A percentile compares a stretch with the other conserved stretches of the same genome.
phyloP scores from a whole-genome alignment of 768 basidiomycete species.

The Pleurotus giganteus region DNA sequence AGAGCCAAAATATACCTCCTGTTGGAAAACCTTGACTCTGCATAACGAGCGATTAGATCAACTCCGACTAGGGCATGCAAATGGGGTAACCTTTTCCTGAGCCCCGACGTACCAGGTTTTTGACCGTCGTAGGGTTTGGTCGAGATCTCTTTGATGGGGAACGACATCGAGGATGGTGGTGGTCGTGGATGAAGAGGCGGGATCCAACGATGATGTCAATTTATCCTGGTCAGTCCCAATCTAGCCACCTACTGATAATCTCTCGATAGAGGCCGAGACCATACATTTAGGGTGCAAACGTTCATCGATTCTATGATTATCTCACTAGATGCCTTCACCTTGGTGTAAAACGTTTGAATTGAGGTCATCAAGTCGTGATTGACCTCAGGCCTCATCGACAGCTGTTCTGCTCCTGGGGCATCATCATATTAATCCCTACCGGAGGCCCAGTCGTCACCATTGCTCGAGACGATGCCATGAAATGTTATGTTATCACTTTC shows the following conservation, averaged over 20 bases:
- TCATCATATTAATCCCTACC: too few relatives aligned
- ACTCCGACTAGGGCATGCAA: slow-evolving; percentile 12
- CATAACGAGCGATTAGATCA: slow-evolving; percentile 17
- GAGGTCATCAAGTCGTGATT: too few relatives aligned
- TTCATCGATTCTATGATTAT: slow-evolving; percentile 3
- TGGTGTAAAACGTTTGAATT: background rate
- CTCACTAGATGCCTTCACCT: background rate
- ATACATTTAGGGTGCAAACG: background rate
- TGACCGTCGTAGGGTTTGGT: slow-evolving; percentile 92
- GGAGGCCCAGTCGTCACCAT: too few relatives aligned
- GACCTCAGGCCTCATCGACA: too few relatives aligned
- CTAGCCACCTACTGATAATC: slow-evolving; percentile 10
- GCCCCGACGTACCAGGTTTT: slow-evolving; percentile 97
- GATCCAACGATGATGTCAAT: slow-evolving; percentile 8
- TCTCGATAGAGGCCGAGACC: background rate
- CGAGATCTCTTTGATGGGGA: slow-evolving; percentile 58
- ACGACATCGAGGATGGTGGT: slow-evolving; percentile 34
- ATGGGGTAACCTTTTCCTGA: slow-evolving; percentile 79
- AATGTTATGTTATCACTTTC: background rate
- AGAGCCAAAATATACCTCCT: slow-evolving; percentile 58
- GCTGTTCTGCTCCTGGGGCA: too few relatives aligned
- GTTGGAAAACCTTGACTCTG: slow-evolving; percentile 98
- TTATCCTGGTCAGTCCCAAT: slow-evolving; percentile 1
- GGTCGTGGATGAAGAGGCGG: background rate
- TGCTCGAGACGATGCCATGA: too few relatives aligned